Evolutionary conservation across 1,284 basidiomycete species (phyloP), one percentile per base, ranked within the genome.

Genomic region (Phaffia rhodozyma): DNA sequence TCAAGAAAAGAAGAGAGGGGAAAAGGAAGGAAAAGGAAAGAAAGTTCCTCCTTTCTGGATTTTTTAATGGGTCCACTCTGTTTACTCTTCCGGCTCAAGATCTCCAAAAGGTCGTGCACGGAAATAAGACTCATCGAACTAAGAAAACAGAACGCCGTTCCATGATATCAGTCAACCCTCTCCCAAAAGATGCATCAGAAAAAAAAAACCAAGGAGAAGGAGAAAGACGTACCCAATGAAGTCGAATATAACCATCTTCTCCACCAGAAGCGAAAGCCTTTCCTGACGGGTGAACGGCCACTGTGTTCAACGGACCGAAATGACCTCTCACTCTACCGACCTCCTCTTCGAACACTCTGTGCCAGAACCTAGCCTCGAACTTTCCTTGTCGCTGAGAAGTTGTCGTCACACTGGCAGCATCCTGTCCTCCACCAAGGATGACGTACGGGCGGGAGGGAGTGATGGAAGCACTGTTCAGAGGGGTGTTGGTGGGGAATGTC

Each of bases 311-410:
- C 58, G 96, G 94, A 51, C 94, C 94, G 77, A 97, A 91, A 69
- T 96, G 91, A 27, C 92, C 92, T 75, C 92, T 97, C 67, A 99
- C 91, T 49, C 93, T 84, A 27, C 93, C 91, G 66, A 97, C 87
- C 76, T 98, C 94, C 80, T 98, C 94, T 76, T 97, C 94, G 71
- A 97, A 91, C 53, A 98, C 82, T 73, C 89, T 91, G 81, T 99
- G 94, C 91, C 92, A 98, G 80, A 98, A 97, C 56, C 93, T 83
- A 3, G 92, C 91, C 79, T 98, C 96, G 76, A 99, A 99, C 77
- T 96, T 94, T 51, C 94, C 96, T 75, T 96, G 90, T 63, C 94
- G 84, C 48, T 86, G 75, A 6, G 89, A 91, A 1, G 94, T 98
- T 5, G 91, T 97, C 20, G 96, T 97, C 63, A 98, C 94, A 72